These are phyloP conservation scores for Alnus glutinosa DNA, from an alignment of 306 rosid species.

Conservation along the genomic window DNA sequence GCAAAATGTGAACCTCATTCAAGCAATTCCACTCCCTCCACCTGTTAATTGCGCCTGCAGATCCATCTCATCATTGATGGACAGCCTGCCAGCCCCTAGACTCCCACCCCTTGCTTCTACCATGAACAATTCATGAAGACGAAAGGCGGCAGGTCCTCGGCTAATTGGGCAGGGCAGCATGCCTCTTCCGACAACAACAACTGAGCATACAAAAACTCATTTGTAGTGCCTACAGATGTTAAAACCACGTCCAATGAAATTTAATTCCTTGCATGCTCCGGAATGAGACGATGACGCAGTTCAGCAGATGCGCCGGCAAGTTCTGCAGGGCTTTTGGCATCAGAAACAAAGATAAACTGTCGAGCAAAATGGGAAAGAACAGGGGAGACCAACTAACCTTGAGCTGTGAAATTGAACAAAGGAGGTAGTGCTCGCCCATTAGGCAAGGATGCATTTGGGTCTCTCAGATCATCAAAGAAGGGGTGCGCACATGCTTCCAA, in stretches of 20 bases:
- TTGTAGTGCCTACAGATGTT: slow-evolving; percentile 25
- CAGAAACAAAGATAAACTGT: slow-evolving; percentile 11
- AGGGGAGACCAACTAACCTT: slow-evolving; percentile 46
- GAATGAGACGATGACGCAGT: slow-evolving; percentile 84
- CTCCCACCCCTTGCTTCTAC: slow-evolving; percentile 25
- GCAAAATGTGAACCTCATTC: slow-evolving; percentile 29
- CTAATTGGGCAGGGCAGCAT: slow-evolving; percentile 41
- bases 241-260: neutral
- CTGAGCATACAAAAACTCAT: slow-evolving; percentile 51
- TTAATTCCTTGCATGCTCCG: slow-evolving; percentile 67
- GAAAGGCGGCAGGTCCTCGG: slow-evolving; percentile 26
- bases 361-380: neutral
- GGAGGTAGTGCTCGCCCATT: slow-evolving; percentile 77
- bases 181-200: slow-evolving; percentile 40
- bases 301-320: slow-evolving; percentile 73
- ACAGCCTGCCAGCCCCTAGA: slow-evolving; percentile 31
- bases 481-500: slow-evolving; percentile 94
- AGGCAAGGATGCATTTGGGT: slow-evolving; percentile 62
- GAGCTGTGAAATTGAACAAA: slow-evolving; percentile 76
- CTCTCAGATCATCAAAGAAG: slow-evolving; percentile 77
- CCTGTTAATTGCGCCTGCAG: slow-evolving; percentile 31
- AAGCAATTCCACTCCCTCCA: slow-evolving; percentile 42
- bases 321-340: slow-evolving; percentile 53
- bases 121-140: slow-evolving; percentile 1
- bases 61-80: slow-evolving; percentile 21